Conservation (phyloP, 202 grass and related monocot species). For the Setaria viridis region DNA sequence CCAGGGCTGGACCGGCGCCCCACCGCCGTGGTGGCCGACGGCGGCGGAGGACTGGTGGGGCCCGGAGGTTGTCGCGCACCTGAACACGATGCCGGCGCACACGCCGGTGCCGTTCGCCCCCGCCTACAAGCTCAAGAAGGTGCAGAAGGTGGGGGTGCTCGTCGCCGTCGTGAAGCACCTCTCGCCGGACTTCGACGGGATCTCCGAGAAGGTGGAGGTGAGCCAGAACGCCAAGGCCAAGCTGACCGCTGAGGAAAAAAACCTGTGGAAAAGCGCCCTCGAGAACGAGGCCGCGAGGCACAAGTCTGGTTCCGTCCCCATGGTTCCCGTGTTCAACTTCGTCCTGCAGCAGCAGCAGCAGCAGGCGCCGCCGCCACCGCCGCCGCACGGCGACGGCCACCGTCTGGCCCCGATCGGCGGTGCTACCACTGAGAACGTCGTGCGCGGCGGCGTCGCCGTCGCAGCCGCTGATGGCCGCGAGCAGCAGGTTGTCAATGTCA, state of each 20-base stretch:
- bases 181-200: neutral
- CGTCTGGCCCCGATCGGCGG: neutral
- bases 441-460: neutral
- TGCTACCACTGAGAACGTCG: neutral
- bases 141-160: constrained; percentile 19
- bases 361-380: too few species aligned
- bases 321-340: neutral
- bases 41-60: neutral
- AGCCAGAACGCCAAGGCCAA: neutral
- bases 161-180: constrained; percentile 32
- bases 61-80: neutral
- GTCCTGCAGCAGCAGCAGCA: neutral
- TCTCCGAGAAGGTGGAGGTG: neutral
- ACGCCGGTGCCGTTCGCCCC: constrained; percentile 10
- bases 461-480: too few species aligned
- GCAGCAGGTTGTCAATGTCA: neutral
- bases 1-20: neutral
- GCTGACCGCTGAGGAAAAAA: neutral
- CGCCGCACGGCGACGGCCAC: neutral
- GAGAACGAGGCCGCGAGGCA: neutral
- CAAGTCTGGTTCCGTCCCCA: neutral
- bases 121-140: neutral
- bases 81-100: neutral
- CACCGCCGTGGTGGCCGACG: constrained; percentile 39
- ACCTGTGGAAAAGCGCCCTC: neutral